Percentiles rank a stretch among this genome's conserved stretches.
These are phyloP conservation scores for Globisporangium parvum DNA, from an alignment of 352 stramenopile genomes.

Conservation along the genomic window DNA sequence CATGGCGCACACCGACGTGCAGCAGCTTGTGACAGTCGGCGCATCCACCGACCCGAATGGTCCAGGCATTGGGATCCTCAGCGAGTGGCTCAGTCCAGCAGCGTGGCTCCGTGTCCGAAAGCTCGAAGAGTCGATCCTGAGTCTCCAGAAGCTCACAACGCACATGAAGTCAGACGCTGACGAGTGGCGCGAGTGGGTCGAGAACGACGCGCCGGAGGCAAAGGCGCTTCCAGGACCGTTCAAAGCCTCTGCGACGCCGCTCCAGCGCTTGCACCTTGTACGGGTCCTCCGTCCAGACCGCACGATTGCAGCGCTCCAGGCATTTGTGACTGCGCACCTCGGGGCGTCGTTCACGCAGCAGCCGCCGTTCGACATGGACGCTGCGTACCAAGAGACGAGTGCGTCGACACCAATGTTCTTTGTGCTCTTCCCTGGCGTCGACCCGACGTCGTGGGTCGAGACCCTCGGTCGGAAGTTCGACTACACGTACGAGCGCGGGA, in stretches of 20 bases:
- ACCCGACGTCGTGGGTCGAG: conserved; percentile 83
- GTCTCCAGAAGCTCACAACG: conserved; percentile 90
- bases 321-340: conserved; percentile 56
- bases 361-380: conserved; percentile 84
- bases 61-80: conserved; percentile 84
- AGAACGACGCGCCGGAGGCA: conserved; percentile 88
- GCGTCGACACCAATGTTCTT: conserved; percentile 91
- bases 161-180: conserved; percentile 94
- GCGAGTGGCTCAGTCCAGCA: conserved; percentile 87
- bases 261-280: conserved; percentile 75
- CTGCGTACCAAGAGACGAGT: conserved; percentile 84
- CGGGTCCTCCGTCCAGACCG: conserved; percentile 80
- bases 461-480: conserved; percentile 76
- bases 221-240: conserved; percentile 88
- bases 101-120: conserved; percentile 90
- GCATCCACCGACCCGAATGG: conserved; percentile 30
- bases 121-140: conserved; percentile 78
- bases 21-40: conserved; percentile 71
- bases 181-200: conserved; percentile 94
- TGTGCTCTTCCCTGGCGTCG: conserved; percentile 89
- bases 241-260: conserved; percentile 28
- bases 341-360: conserved; percentile 68
- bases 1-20: conserved; percentile 43
- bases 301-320: conserved; percentile 62
- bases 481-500: conserved; percentile 70